Evolutionary conservation across 345 rosid genomes (phyloP).

Genomic region (Abelmoschus esculentus): DNA sequence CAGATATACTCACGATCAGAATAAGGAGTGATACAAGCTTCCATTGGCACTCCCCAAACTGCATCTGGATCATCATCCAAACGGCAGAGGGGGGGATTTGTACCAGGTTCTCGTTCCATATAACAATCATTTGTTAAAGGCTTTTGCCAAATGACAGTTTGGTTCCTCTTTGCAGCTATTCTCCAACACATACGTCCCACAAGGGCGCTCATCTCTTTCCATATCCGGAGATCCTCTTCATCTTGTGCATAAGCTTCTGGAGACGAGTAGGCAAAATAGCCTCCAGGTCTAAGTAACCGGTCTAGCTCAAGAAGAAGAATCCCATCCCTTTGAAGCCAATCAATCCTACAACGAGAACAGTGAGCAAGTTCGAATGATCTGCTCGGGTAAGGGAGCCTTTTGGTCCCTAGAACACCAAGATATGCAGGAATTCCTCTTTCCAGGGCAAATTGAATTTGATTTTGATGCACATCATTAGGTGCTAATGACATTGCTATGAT

Average conservation of each 20-base stretch:
- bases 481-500: constrained; percentile 86
- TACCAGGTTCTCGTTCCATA: constrained; percentile 63
- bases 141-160: constrained; percentile 95
- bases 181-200: constrained; percentile 94
- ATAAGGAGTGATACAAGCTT: constrained; percentile 87
- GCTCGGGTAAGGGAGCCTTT: constrained; percentile 96
- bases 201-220: constrained; percentile 93
- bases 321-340: constrained; percentile 99
- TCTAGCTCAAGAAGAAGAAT: constrained; percentile 98
- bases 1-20: constrained; percentile 61
- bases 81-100: constrained; percentile 85
- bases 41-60: constrained; percentile 73
- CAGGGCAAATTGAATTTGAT: constrained; percentile 96
- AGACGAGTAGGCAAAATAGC: constrained; percentile 95
- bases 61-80: constrained; percentile 93
- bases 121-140: constrained; percentile 91
- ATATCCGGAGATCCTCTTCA: constrained; percentile 84
- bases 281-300: constrained; percentile 92
- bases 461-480: constrained; percentile 97
- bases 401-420: constrained; percentile 96
- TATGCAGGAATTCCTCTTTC: constrained; percentile 99
- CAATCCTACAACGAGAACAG: constrained; percentile 95
- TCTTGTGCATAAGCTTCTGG: constrained; percentile 99
- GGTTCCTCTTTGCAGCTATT: constrained; percentile 81
- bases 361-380: constrained; percentile 97